Base-by-base conservation (phyloP, 257 asterid genomes). In the Solanum stenotomum region DNA sequence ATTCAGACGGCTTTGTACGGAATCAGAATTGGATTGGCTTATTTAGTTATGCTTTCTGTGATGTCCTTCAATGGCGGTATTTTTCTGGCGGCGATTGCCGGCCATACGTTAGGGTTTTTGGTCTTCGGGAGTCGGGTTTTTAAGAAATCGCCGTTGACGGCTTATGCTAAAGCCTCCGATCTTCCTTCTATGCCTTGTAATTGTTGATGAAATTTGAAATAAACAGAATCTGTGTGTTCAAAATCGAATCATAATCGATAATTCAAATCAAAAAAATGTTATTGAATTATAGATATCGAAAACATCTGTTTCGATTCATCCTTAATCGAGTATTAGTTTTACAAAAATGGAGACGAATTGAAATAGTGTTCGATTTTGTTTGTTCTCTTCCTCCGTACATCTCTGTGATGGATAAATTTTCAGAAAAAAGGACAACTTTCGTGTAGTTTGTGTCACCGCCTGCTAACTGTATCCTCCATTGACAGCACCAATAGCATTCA, bases 41-140 rank as follows among this genome's bases (percentile, higher is more conserved):
- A 95, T 35, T 77, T 96, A 15, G 95, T 96, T n/a, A 94, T 94
- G 97, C 93, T 93, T 4, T 93, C 97, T 27, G 90, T 93, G 23
- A 94, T 94, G 96, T 94, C 95, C 0, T 94, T 94, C 42, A 94
- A 93, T 76, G 94, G 89, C 37, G 96, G 96, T 13, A 93, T 94
- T 25, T 92, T 94, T 27, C 40, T 92, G 2, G 94, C 84, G n/a
- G 97, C 95, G 23, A 79, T 94, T 25, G 89, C 87, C 12, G 96
- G 96, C 0, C 96, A 94, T 25, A 89, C 91, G 0, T 29, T 91
- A 18, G 96, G 98, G 13, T 94, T 93, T 83, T 89, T 91, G 91
- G 87, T 92, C 9, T 92, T 92, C 5, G 95, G 95, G 23, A 92
- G 93, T 68, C 61, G 91, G 88, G 91, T 91, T 34, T 85, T 89